Conservation (phyloP, 768 basidiomycete species). For the Termitomyces titanicus region DNA sequence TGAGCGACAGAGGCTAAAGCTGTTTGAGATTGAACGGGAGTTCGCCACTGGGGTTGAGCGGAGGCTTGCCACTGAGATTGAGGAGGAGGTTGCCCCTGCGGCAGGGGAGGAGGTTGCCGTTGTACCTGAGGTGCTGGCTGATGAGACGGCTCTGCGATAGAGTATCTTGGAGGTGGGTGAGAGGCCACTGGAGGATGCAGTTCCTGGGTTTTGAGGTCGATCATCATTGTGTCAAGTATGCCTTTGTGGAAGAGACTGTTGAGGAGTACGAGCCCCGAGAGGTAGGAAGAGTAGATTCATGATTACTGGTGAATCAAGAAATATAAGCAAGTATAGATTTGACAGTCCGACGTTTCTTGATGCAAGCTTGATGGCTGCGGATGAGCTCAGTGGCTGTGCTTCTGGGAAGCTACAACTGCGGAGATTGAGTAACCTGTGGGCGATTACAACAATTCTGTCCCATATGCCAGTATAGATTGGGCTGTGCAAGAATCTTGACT, state of each 20-base stretch:
- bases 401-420: neutral
- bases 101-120: too few species aligned
- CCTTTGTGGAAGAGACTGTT: neutral
- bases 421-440: too few species aligned
- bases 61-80: neutral
- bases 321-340: neutral
- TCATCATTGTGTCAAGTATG: neutral
- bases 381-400: neutral
- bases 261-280: neutral
- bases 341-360: too few species aligned
- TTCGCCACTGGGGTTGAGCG: neutral
- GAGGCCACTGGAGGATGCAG: neutral
- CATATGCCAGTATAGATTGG: neutral
- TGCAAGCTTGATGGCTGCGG: too few species aligned
- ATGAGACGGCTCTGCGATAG: neutral
- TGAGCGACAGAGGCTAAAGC: conserved; percentile 1
- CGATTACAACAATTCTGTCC: neutral
- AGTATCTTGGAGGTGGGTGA: neutral
- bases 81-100: neutral
- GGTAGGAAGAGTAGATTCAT: neutral
- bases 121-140: neutral
- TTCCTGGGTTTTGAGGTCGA: neutral
- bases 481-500: neutral
- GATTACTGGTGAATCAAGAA: neutral
- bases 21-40: neutral